Percentiles rank a stretch among this genome's conserved stretches.
Conservation (phyloP, 257 asterid species). For the Gardenia jasminoides region DNA sequence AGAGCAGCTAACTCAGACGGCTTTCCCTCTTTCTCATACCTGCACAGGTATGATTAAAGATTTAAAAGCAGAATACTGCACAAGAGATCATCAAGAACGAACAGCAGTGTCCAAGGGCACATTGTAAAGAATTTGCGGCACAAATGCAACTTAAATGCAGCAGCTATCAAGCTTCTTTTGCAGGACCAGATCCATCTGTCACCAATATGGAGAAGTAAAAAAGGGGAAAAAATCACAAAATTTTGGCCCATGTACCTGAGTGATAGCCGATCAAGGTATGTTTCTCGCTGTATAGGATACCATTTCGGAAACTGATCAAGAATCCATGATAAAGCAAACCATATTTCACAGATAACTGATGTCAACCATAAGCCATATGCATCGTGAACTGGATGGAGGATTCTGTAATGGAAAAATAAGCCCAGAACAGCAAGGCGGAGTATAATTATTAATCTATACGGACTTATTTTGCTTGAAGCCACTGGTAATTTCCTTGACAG, state of each 20-base stretch:
- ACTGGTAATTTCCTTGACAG: slow-evolving; percentile 83
- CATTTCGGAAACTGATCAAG: slow-evolving; percentile 96
- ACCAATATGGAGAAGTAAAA: background rate
- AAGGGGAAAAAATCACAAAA: background rate
- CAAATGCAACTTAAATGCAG: background rate
- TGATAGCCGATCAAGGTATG: slow-evolving; percentile 87
- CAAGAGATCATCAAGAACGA: background rate
- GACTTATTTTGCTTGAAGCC: slow-evolving; percentile 80
- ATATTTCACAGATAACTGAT: slow-evolving; percentile 89
- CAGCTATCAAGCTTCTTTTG: background rate
- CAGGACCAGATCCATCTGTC: background rate
- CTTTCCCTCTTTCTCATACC: slow-evolving; percentile 82
- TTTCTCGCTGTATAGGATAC: slow-evolving; percentile 83
- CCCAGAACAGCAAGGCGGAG: slow-evolving; percentile 80
- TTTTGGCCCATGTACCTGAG: slow-evolving; percentile 48
- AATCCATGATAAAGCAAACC: slow-evolving; percentile 94
- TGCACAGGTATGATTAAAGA: slow-evolving; percentile 20
- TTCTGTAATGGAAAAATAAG: slow-evolving; percentile 76
- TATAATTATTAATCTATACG: slow-evolving; percentile 72
- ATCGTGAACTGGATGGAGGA: slow-evolving; percentile 75
- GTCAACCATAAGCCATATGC: slow-evolving; percentile 88
- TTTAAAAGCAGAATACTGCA: background rate
- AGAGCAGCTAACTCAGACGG: slow-evolving; percentile 66
- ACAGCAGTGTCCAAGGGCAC: background rate
- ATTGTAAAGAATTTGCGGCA: background rate